Evolutionary conservation across 495 filamentous ascomycete species (phyloP), one percentile per base, ranked within the genome.

Genomic region (Pyrenopolyporus hunteri): DNA sequence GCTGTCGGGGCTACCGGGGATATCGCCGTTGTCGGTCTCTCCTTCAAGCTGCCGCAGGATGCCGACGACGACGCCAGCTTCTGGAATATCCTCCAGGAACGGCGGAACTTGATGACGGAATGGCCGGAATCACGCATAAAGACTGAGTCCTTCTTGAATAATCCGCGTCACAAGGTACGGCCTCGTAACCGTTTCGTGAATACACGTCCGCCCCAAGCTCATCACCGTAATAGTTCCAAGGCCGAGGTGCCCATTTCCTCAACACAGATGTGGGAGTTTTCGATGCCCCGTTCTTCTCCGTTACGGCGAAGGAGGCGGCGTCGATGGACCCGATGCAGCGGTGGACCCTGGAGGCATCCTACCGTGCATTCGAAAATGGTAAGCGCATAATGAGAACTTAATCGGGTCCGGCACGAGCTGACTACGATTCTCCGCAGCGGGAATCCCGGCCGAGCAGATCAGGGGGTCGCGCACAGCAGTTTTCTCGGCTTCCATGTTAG

Each of bases 251-350:
- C 4, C 51, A 55, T 26, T 47, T 57, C 17, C 16, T 55, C 13
- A 44, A 55, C 11, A 72, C 79, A n/a, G 76, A 83, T 57, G 25
- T 80, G 8, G 66, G 66, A 6, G 52, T 44, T 0, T 85, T 85
- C 60, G 83, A 74, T 40, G 59, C 70, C 0, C 43, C 58, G 4
- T 87, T 87, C 73, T 88, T 88, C 71, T 71, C 73, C n/a, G 78
- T 84, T 32, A 78, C 77, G 4, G 69, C 78, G 2, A 66, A 73
- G 0, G 83, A 85, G 63, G 83, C 82, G 1, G 71, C 52, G 3
- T 55, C 64, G 2, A 72, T 73, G 68, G 70, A 73, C 32, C 70
- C 70, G 2, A 33, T 36, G 44, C 61, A 69, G 32, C 31, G 68
- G 6, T 58, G 78, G 7, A 54, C 79, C 4, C 68, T 87, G n/a